Conservation (phyloP, 176 grass and related monocot species). For the Alopecurus myosuroides region DNA sequence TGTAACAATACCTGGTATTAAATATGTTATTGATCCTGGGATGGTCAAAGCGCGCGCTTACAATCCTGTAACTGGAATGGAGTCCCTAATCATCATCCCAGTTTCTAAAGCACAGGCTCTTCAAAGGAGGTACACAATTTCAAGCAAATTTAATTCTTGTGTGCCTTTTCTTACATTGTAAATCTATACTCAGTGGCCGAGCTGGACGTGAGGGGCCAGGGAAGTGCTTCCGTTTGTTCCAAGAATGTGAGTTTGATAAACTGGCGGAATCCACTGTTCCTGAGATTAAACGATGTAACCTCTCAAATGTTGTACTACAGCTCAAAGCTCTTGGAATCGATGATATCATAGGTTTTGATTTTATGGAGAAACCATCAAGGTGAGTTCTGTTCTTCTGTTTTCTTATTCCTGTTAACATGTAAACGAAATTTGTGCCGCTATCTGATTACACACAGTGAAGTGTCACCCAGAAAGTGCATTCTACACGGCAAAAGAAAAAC, state of each 20-base stretch:
- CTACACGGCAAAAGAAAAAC: not conserved
- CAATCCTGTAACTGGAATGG: conserved; percentile 94
- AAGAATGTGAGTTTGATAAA: conserved; percentile 84
- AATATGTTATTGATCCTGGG: conserved; percentile 90
- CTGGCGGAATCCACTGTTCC: conserved; percentile 77
- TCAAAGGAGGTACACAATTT: conserved; percentile 67
- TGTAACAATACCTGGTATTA: conserved; percentile 96
- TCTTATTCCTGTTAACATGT: not conserved
- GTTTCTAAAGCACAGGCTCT: conserved; percentile 94
- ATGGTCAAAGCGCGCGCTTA: conserved; percentile 96
- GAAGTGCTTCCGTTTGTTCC: conserved; percentile 80
- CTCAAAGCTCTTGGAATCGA: conserved; percentile 96
- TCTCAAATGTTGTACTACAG: conserved; percentile 89
- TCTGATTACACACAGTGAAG: not conserved
- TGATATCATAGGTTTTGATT: conserved; percentile 95
- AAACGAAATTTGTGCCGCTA: not conserved
- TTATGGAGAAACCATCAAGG: conserved; percentile 98
- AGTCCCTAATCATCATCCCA: conserved; percentile 82
- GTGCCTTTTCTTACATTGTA: not conserved
- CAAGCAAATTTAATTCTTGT: not conserved
- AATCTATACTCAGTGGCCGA: conserved; percentile 60
- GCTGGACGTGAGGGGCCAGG: conserved; percentile 78
- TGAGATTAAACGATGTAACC: conserved; percentile 96
- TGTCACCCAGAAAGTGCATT: not conserved
- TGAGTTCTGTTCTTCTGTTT: conserved; percentile 10